Evolutionary conservation across 768 basidiomycete genomes (phyloP).

Genomic region (Pisolithus albus): DNA sequence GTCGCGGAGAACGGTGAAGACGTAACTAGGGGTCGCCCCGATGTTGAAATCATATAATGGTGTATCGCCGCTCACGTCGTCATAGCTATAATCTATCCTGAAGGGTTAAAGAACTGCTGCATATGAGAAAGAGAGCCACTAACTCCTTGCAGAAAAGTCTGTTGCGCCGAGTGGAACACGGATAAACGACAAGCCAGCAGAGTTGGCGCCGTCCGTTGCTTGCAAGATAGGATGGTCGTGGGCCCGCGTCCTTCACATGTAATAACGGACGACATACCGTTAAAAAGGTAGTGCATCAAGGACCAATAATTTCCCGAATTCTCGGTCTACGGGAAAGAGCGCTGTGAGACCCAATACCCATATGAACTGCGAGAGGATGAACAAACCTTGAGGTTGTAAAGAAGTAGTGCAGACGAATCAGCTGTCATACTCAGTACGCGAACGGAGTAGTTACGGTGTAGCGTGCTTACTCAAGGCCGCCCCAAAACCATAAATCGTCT

Average conservation of each 20-base stretch:
- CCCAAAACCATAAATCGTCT: slow-evolving; percentile 63
- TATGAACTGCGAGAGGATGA: background rate
- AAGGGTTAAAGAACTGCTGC: background rate
- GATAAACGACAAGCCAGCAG: slow-evolving; percentile 64
- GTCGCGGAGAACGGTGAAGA: slow-evolving; percentile 59
- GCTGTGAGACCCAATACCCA: background rate
- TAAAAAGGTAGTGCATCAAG: slow-evolving; percentile 53
- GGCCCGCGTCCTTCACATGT: too few relatives aligned
- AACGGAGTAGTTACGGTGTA: background rate
- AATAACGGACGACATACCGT: slow-evolving; percentile 16
- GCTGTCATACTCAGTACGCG: slow-evolving; percentile 34
- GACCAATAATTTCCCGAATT: slow-evolving; percentile 53
- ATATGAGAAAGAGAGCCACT: slow-evolving; percentile 7
- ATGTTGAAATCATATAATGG: slow-evolving; percentile 53
- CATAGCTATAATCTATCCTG: slow-evolving; percentile 52
- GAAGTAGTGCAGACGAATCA: slow-evolving; percentile 58
- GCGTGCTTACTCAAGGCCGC: slow-evolving; percentile 48
- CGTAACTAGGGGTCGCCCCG: slow-evolving; percentile 49
- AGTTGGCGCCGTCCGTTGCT: slow-evolving; percentile 53
- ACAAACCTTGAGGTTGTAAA: slow-evolving; percentile 67
- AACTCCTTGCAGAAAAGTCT: slow-evolving; percentile 60
- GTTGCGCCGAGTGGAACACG: slow-evolving; percentile 67
- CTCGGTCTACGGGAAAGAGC: slow-evolving; percentile 30
- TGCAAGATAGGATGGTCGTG: background rate
- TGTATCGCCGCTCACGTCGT: slow-evolving; percentile 56